Evolutionary conservation across 1,139 yeast species (phyloP), one percentile per base, ranked within the genome.

Genomic region (Lodderomyces pseudojiufengensis): DNA sequence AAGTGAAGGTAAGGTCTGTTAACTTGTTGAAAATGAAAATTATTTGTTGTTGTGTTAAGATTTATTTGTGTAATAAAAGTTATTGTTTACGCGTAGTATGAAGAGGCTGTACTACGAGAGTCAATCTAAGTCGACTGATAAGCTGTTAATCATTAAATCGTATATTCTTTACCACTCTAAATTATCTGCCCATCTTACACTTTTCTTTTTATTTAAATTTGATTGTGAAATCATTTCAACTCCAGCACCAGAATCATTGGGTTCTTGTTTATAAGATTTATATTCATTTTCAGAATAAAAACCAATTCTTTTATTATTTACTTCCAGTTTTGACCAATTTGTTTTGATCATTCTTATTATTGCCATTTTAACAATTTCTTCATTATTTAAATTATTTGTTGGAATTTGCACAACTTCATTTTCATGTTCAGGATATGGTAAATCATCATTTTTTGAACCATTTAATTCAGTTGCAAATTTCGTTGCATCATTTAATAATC

Each of bases 401-500:
- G 88, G 87, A 13, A 82, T 79, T 31, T 79, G 80, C 2, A 81
- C 84, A 15, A 76, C 66, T 51, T 80, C 87, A 42, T 75, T 72
- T 3, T 66, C 61, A 38, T 67, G 70, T 36, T 73, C 79, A 0
- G 87, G 86, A 15, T 78, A 55, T 5, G 84, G 84, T 38, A 82
- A 73, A 8, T 83, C 84, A 42, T 73, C 77, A 42, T 80, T 70
- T 43, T 76, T 76, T 26, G 76, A 67, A 0, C 86, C 73, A 52
- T 83, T 83, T 33, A 83, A 67, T 52, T 82, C 90, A 2, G 90
- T 83, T 2, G 87, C 92, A 55, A 76, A 82, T 45, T 74, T 76
- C 4, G 90, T 82, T 6, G 90, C 90, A 51, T 83, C 90, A 44
- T 72, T 74, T 14, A 79, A 50, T 37, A 69, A 67, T 0, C 88